phyloP scores from a whole-genome alignment of 306 rosid genomes.

The Trifolium pratense region DNA sequence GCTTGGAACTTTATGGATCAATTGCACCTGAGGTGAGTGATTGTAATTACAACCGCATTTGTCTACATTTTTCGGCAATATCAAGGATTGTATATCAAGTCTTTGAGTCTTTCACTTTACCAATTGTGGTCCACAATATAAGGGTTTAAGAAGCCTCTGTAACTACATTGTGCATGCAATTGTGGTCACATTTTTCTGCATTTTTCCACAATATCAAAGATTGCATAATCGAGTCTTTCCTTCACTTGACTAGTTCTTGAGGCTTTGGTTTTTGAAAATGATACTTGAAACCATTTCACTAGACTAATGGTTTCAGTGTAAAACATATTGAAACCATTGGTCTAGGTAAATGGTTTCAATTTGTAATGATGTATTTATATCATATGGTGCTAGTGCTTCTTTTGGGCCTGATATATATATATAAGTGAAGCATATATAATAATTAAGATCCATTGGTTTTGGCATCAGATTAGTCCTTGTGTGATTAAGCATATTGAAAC shows the following conservation, averaged over 20 bases:
- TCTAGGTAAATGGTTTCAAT: no score
- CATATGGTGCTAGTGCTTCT: no score
- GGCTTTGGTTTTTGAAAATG: no score
- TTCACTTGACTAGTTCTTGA: background rate
- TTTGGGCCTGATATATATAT: no score
- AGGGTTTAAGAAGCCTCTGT: background rate
- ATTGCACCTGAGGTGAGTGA: slow-evolving; percentile 67
- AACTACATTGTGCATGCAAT: background rate
- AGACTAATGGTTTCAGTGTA: no score
- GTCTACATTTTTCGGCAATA: background rate
- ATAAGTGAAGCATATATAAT: no score
- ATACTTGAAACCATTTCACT: no score
- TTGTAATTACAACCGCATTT: background rate
- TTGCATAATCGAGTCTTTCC: background rate
- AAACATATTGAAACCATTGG: no score
- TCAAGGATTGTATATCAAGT: background rate
- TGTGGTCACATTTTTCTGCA: background rate
- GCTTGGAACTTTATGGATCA: slow-evolving; percentile 68
- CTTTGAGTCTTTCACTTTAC: background rate
- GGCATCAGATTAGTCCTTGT: no score
- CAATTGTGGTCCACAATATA: background rate
- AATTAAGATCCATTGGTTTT: no score
- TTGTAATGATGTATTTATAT: no score
- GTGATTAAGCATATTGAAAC: no score
- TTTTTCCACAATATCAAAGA: background rate